A percentile compares a stretch with the other conserved stretches of the same genome.
phyloP scores from a whole-genome alignment of 345 rosid species.

The Pistacia vera region DNA sequence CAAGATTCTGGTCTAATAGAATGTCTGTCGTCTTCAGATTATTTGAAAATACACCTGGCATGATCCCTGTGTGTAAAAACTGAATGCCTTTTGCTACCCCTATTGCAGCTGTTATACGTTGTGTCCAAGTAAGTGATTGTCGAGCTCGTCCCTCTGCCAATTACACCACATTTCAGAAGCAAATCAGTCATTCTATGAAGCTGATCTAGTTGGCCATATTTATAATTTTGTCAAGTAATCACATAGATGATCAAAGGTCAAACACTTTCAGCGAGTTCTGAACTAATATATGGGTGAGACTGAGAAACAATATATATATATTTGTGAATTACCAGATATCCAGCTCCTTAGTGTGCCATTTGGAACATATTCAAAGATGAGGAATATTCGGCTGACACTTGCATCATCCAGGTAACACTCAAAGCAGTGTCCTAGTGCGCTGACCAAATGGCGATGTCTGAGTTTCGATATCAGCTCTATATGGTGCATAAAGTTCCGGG shows the following conservation, averaged over 20 bases:
- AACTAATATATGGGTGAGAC: not conserved
- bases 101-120: constrained; percentile 79
- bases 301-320: not conserved
- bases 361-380: constrained; percentile 82
- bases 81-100: constrained; percentile 91
- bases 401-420: constrained; percentile 95
- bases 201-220: not conserved
- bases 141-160: constrained; percentile 48
- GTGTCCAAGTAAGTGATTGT: constrained; percentile 69
- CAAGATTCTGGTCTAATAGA: constrained; percentile 80
- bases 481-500: constrained; percentile 77
- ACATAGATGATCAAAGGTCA: not conserved
- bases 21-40: constrained; percentile 80
- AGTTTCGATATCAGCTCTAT: constrained; percentile 85
- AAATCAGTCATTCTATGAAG: too few species aligned
- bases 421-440: constrained; percentile 92
- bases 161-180: not conserved
- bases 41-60: constrained; percentile 82
- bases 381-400: constrained; percentile 90
- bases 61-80: constrained; percentile 87
- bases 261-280: not conserved
- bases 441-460: constrained; percentile 84
- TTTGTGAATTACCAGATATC: constrained; percentile 67
- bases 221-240: not conserved
- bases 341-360: constrained; percentile 87